Evolutionary conservation across 2,329 filamentous ascomycete species (phyloP).

Genomic region (Beauveria varroae): DNA sequence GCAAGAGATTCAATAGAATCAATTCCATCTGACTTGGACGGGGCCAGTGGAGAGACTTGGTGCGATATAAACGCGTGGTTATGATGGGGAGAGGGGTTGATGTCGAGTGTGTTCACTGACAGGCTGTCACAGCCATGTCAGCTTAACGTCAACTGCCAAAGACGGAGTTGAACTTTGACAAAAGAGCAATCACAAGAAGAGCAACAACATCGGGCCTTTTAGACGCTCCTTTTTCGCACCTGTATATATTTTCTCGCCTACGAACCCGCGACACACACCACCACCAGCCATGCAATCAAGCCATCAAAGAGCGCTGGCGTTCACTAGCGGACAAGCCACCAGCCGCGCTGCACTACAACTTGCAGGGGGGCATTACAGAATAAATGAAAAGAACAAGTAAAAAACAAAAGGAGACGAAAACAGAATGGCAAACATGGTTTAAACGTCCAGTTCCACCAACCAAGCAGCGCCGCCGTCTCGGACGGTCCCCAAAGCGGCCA

Average conservation of each 20-base stretch:
- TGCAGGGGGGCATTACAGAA: not conserved
- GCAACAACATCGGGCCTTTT: not conserved
- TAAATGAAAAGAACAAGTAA: too few relatives aligned
- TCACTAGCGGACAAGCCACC: not conserved
- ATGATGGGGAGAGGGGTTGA: too few relatives aligned
- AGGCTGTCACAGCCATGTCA: too few relatives aligned
- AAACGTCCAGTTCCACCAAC: not conserved
- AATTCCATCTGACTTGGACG: not conserved
- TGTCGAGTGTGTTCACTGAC: too few relatives aligned
- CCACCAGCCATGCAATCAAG: not conserved
- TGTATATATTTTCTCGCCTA: not conserved
- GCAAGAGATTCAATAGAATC: too few relatives aligned
- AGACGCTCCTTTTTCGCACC: not conserved
- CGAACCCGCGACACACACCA: not conserved
- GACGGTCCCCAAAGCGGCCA: slow-evolving; percentile 3
- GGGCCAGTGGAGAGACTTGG: slow-evolving; percentile 1
- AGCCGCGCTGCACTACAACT: not conserved
- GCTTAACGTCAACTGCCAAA: too few relatives aligned
- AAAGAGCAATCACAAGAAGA: not conserved
- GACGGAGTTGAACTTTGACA: not conserved
- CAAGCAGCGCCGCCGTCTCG: slow-evolving; percentile 1
- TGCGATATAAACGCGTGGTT: not conserved
- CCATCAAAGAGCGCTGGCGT: not conserved
- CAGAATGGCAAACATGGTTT: too few relatives aligned
- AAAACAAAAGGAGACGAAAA: too few relatives aligned